Percentiles rank a stretch among this genome's conserved stretches.
These are phyloP conservation scores for Kockiozyma suomiensis DNA, from an alignment of 805 yeast species.

Conservation along the genomic window DNA sequence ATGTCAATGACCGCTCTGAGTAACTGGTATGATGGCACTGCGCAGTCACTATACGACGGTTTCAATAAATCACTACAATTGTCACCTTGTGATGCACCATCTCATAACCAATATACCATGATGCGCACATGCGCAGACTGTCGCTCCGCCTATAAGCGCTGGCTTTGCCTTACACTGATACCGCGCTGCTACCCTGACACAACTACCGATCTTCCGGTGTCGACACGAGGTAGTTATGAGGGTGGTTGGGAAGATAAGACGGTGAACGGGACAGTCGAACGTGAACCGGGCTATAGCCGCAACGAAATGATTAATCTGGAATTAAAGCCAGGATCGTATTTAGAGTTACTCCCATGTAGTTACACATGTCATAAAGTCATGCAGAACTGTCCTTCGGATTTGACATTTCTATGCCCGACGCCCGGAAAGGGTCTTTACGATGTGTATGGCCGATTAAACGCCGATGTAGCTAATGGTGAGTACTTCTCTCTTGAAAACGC, in stretches of 20 bases:
- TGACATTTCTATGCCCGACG: slow-evolving; percentile 77
- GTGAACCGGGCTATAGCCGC: slow-evolving; percentile 49
- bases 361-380: slow-evolving; percentile 78
- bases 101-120: slow-evolving; percentile 72
- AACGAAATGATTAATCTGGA: slow-evolving; percentile 55
- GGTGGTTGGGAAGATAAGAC: slow-evolving; percentile 48
- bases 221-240: slow-evolving; percentile 43
- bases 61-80: slow-evolving; percentile 78
- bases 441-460: slow-evolving; percentile 28
- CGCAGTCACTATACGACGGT: slow-evolving; percentile 57
- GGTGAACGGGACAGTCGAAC: slow-evolving; percentile 6
- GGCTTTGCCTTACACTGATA: slow-evolving; percentile 88
- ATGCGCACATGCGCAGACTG: slow-evolving; percentile 75
- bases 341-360: slow-evolving; percentile 84
- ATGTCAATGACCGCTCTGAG: slow-evolving; percentile 45
- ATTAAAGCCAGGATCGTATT: slow-evolving; percentile 63
- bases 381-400: slow-evolving; percentile 77
- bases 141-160: slow-evolving; percentile 65
- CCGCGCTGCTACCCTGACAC: slow-evolving; percentile 73
- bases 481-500: slow-evolving; percentile 1
- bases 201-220: slow-evolving; percentile 19
- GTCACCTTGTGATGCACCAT: slow-evolving; percentile 66
- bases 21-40: slow-evolving; percentile 63
- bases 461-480: slow-evolving; percentile 5
- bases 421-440: slow-evolving; percentile 28